Conservation (phyloP, 2,329 filamentous ascomycete genomes). For the Emmonsia crescens region DNA sequence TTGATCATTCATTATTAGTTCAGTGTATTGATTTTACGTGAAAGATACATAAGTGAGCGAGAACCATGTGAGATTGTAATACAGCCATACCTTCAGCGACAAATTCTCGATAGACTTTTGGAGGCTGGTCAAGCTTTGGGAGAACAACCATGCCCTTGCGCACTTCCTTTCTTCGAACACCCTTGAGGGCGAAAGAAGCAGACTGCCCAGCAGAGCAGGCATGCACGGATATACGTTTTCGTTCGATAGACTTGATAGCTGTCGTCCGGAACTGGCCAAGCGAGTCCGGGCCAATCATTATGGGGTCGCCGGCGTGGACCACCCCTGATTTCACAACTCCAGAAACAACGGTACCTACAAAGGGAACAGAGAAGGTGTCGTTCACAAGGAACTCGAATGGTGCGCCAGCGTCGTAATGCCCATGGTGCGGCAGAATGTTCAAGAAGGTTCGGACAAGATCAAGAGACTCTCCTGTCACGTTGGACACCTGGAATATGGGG, state of each 20-base stretch:
- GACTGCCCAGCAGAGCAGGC: slow-evolving; percentile 85
- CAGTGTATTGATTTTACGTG: not conserved
- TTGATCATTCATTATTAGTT: slow-evolving; percentile 3
- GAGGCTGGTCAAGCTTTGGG: slow-evolving; percentile 64
- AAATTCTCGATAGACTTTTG: slow-evolving; percentile 66
- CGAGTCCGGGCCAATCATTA: slow-evolving; percentile 82
- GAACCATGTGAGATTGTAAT: not conserved
- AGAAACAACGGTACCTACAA: slow-evolving; percentile 90
- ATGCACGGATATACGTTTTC: slow-evolving; percentile 81
- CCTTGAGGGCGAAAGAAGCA: slow-evolving; percentile 80
- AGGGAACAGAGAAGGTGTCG: slow-evolving; percentile 95
- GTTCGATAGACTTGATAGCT: slow-evolving; percentile 81
- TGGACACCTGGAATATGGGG: slow-evolving; percentile 95
- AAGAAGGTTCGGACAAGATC: slow-evolving; percentile 86
- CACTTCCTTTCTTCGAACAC: slow-evolving; percentile 80
- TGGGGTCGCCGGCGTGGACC: slow-evolving; percentile 78
- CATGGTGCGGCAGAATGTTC: slow-evolving; percentile 90
- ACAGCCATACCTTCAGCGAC: slow-evolving; percentile 54
- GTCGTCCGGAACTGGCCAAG: slow-evolving; percentile 83
- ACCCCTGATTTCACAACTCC: slow-evolving; percentile 84
- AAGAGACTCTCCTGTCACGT: slow-evolving; percentile 85
- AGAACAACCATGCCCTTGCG: slow-evolving; percentile 97
- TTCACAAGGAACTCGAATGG: slow-evolving; percentile 94
- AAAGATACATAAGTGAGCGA: not conserved
- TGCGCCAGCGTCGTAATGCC: slow-evolving; percentile 77